phyloP scores from a whole-genome alignment of 2,329 filamentous ascomycete species.

The Aspergillus hortae region DNA sequence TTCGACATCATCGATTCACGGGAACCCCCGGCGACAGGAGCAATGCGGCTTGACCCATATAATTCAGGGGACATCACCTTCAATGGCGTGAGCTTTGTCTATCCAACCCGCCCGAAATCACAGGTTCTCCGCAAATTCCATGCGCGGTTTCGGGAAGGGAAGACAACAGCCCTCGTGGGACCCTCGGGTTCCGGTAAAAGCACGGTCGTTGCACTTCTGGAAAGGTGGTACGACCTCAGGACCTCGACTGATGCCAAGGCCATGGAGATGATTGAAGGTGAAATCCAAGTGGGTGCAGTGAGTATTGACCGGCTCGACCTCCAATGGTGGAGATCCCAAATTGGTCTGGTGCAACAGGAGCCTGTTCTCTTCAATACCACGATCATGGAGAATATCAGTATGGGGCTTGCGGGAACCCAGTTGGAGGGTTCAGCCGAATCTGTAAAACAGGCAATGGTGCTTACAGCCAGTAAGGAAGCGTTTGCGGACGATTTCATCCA shows the following conservation, averaged over 20 bases:
- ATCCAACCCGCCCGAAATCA: slow-evolving; percentile 50
- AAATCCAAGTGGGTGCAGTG: slow-evolving; percentile 52
- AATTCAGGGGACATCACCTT: slow-evolving; percentile 56
- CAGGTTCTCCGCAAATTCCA: slow-evolving; percentile 34
- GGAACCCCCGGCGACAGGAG: slow-evolving; percentile 25
- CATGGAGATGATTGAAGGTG: slow-evolving; percentile 31
- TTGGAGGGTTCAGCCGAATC: slow-evolving; percentile 32
- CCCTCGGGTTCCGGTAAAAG: slow-evolving; percentile 46
- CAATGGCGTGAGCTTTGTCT: slow-evolving; percentile 65
- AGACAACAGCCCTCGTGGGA: slow-evolving; percentile 43
- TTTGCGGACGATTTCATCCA: slow-evolving; percentile 69
- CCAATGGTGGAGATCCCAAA: slow-evolving; percentile 57
- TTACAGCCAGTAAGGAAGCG: slow-evolving; percentile 62
- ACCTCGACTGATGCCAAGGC: not conserved
- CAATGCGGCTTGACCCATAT: slow-evolving; percentile 50
- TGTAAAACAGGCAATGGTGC: slow-evolving; percentile 50
- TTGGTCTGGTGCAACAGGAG: slow-evolving; percentile 66
- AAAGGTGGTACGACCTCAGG: slow-evolving; percentile 40
- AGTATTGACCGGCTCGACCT: slow-evolving; percentile 56
- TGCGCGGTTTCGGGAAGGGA: slow-evolving; percentile 30
- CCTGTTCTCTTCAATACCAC: slow-evolving; percentile 66
- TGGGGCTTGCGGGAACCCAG: slow-evolving; percentile 47
- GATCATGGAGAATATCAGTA: slow-evolving; percentile 60
- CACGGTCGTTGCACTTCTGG: slow-evolving; percentile 42
- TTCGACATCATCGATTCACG: slow-evolving; percentile 31